Evolutionary conservation across 371 early-diverging fungal genomes (phyloP).

Genomic region (Saksenaea oblongispora): DNA sequence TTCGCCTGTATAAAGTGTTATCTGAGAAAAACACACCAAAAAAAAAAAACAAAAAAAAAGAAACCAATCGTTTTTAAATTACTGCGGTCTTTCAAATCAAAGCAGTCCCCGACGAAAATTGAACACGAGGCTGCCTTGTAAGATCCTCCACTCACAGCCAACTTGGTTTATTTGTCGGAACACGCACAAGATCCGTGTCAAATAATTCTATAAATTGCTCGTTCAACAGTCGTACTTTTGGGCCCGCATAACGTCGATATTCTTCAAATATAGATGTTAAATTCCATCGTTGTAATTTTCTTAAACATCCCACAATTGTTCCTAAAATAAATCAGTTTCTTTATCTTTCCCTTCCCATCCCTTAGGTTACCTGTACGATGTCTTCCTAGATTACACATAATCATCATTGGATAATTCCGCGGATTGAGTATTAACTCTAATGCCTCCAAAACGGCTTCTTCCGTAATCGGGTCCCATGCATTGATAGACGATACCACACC

Average conservation of each 20-base stretch:
- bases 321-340: constrained; percentile 45
- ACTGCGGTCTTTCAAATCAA: neutral
- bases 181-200: constrained; percentile 90
- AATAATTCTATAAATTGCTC: constrained; percentile 96
- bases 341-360: neutral
- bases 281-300: constrained; percentile 97
- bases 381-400: constrained; percentile 96
- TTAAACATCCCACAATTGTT: constrained; percentile 94
- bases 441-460: constrained; percentile 92
- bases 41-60: constrained; percentile 1
- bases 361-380: constrained; percentile 84
- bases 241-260: constrained; percentile 95
- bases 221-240: constrained; percentile 90
- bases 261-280: constrained; percentile 97
- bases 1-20: constrained; percentile 1
- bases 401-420: constrained; percentile 91
- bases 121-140: neutral
- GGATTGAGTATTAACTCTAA: constrained; percentile 87
- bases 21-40: neutral
- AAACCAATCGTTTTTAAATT: neutral
- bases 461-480: constrained; percentile 96
- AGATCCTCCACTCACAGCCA: constrained; percentile 59
- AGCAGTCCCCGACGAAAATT: neutral
- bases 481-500: constrained; percentile 77
- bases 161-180: constrained; percentile 76